Conservation (phyloP, 352 stramenopile genomes). For the Poterioochromonas sp. region DNA sequence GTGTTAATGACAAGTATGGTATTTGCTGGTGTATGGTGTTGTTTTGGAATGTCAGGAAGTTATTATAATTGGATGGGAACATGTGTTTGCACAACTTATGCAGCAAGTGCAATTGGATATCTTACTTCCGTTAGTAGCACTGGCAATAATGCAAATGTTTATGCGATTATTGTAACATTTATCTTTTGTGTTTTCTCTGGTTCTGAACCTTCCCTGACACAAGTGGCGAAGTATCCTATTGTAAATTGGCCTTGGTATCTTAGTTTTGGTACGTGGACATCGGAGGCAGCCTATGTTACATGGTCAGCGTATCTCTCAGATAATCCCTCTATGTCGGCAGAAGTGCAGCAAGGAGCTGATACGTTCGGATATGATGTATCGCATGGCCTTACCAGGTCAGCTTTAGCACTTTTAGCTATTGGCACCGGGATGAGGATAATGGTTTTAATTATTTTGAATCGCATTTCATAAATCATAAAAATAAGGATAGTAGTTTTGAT, state of each 20-base stretch:
- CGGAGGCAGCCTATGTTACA: background rate
- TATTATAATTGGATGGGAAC: background rate
- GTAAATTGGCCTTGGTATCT: slow-evolving; percentile 18
- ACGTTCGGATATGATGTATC: background rate
- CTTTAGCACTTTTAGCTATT: background rate
- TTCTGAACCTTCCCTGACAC: background rate
- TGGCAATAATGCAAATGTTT: background rate
- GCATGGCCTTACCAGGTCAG: background rate
- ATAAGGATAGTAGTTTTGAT: no score
- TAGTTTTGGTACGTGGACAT: background rate
- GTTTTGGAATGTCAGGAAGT: background rate
- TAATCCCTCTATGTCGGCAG: background rate
- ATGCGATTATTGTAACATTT: background rate
- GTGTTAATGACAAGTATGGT: background rate
- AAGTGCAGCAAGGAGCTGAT: background rate
- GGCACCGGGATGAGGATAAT: background rate
- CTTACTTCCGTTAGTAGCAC: background rate
- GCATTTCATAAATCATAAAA: no score
- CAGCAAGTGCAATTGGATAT: slow-evolving; percentile 12
- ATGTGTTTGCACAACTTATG: background rate
- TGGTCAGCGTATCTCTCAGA: background rate
- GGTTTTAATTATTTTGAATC: no score
- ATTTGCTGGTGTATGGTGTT: slow-evolving; percentile 1
- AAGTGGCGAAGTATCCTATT: background rate
- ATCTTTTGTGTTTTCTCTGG: background rate